Evolutionary conservation across 208 protist genomes (phyloP).

Genomic region (Acanthamoeba culbertsoni): DNA sequence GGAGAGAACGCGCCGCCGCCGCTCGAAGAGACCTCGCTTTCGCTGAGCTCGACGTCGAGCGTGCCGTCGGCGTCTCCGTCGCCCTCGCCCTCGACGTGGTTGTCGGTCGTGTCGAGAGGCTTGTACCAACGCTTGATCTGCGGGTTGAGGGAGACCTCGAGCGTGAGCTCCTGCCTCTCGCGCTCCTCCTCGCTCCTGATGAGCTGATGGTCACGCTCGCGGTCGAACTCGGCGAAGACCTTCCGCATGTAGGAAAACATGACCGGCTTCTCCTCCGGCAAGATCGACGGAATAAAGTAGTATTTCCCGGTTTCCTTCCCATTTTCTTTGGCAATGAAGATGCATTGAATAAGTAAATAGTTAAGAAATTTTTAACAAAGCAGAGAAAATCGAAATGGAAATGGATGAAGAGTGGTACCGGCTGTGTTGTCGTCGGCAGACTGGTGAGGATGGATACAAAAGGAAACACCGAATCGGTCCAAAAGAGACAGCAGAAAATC

Average conservation of each 20-base stretch:
- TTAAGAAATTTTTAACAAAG: neutral
- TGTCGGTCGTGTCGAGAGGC: constrained; percentile 9
- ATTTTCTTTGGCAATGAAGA: neutral
- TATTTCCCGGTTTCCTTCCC: neutral
- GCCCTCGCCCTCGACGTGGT: constrained; percentile 35
- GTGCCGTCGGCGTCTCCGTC: neutral
- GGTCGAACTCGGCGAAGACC: constrained; percentile 26
- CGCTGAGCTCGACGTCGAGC: neutral
- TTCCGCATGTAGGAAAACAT: constrained; percentile 36
- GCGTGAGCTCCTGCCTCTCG: neutral
- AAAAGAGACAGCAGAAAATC: neutral
- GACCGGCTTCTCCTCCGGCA: constrained; percentile 18
- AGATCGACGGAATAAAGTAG: constrained; percentile 10
- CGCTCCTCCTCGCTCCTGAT: neutral
- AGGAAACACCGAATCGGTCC: neutral
- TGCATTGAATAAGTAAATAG: neutral
- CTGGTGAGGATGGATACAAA: neutral
- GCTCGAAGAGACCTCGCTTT: no score
- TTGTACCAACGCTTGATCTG: constrained; percentile 43
- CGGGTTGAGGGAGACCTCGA: constrained; percentile 4
- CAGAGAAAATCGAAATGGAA: no score
- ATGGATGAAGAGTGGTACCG: no score
- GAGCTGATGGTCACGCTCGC: neutral
- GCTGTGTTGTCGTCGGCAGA: neutral
- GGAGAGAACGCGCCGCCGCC: no score